phyloP scores from a whole-genome alignment of 2,329 filamentous ascomycete genomes.

The Penicillium freii region DNA sequence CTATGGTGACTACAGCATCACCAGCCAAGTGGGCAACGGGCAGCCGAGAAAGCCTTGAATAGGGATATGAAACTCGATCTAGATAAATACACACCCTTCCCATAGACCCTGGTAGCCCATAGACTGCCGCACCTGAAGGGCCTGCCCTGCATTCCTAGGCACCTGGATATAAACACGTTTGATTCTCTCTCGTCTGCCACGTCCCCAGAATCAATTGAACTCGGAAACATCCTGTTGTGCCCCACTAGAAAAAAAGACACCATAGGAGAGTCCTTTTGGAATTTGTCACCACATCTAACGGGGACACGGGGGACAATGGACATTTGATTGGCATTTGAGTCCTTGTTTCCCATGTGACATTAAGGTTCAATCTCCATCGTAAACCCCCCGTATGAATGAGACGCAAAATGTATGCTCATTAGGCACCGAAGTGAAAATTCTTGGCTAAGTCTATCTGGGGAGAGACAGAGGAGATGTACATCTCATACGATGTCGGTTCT shows the following conservation, averaged over 20 bases:
- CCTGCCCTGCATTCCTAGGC: background rate
- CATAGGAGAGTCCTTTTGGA: too few relatives aligned
- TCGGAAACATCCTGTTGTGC: background rate
- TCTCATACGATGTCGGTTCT: constrained; percentile 17
- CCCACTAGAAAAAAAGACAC: background rate
- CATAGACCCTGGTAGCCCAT: background rate
- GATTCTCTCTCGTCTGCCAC: background rate
- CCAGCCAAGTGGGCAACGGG: constrained; percentile 24
- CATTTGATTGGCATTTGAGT: too few relatives aligned
- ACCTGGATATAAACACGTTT: background rate
- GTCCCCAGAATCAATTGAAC: background rate
- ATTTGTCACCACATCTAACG: too few relatives aligned
- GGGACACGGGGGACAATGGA: too few relatives aligned
- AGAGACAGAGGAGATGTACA: background rate
- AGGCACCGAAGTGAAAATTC: too few relatives aligned
- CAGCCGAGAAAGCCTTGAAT: constrained; percentile 8
- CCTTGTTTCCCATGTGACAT: background rate
- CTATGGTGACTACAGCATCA: constrained; percentile 27
- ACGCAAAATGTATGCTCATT: background rate
- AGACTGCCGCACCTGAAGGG: background rate
- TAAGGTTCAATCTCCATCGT: too few relatives aligned
- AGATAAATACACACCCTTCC: background rate
- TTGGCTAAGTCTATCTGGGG: too few relatives aligned
- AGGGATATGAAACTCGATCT: background rate
- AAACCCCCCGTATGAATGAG: background rate